phyloP scores from a whole-genome alignment of 1,284 basidiomycete species.

The Malassezia cuniculi region DNA sequence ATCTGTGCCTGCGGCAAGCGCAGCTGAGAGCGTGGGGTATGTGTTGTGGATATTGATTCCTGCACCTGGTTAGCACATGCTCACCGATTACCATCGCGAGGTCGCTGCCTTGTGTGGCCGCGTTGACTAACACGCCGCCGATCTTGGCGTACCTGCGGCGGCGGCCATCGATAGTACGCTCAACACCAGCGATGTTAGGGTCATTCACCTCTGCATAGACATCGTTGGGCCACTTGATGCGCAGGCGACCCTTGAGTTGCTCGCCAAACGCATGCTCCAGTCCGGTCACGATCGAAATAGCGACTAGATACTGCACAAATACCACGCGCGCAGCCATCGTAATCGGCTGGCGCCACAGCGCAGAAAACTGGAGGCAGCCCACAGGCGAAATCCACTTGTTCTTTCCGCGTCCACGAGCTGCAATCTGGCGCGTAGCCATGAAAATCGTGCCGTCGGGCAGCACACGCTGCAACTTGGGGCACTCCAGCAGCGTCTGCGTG shows the following conservation, averaged over 20 bases:
- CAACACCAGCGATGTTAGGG: constrained; percentile 40
- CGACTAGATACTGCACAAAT: constrained; percentile 89
- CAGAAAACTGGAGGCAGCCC: constrained; percentile 76
- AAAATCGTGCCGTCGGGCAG: constrained; percentile 71
- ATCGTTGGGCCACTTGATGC: constrained; percentile 95
- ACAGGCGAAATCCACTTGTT: constrained; percentile 87
- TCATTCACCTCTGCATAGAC: constrained; percentile 59
- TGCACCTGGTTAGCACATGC: too few species aligned
- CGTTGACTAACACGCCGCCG: constrained; percentile 74
- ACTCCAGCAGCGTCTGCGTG: constrained; percentile 86
- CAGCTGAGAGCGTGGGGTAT: too few species aligned
- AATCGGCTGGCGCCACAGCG: constrained; percentile 56
- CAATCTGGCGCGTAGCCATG: constrained; percentile 72
- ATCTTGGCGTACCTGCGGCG: constrained; percentile 32
- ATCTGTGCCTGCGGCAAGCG: constrained; percentile 12
- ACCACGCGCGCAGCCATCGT: constrained; percentile 63
- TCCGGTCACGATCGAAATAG: constrained; percentile 76
- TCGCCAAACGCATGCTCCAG: constrained; percentile 48
- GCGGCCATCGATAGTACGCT: constrained; percentile 47
- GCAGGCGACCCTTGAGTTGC: constrained; percentile 51
- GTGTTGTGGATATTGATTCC: constrained; percentile 43
- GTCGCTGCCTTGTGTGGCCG: too few species aligned
- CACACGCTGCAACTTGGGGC: too few species aligned
- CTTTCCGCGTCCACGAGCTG: constrained; percentile 72
- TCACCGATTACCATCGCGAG: too few species aligned